Percentiles rank a stretch among this genome's conserved stretches.
Conservation (phyloP, 768 basidiomycete genomes). For the Russula griseocarnosa region DNA sequence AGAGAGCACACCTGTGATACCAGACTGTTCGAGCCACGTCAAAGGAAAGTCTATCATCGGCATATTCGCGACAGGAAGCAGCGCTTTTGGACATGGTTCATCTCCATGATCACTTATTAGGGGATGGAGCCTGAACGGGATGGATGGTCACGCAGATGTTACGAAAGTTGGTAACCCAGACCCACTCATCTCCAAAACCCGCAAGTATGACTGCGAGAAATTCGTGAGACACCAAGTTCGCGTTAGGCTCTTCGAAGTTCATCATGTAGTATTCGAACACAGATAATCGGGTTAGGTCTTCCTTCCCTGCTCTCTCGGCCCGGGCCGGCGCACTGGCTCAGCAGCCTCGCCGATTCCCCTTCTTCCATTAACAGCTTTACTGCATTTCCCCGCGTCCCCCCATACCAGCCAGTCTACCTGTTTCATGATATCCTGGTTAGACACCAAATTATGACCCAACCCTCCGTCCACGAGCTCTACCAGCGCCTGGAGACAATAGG, state of each 20-base stretch:
- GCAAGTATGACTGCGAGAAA: slow-evolving; percentile 87
- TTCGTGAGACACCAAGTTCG: slow-evolving; percentile 57
- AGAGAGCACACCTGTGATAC: slow-evolving; percentile 64
- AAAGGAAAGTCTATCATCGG: slow-evolving; percentile 83
- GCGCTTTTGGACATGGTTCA: slow-evolving; percentile 78
- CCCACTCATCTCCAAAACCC: slow-evolving; percentile 90
- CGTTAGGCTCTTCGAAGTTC: slow-evolving; percentile 56
- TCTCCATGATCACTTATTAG: slow-evolving; percentile 74
- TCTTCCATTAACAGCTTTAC: neutral
- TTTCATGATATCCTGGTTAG: slow-evolving; percentile 5
- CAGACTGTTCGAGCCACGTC: slow-evolving; percentile 83
- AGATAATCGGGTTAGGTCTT: slow-evolving; percentile 14
- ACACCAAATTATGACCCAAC: slow-evolving; percentile 41
- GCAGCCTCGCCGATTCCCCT: neutral
- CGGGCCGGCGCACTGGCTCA: neutral
- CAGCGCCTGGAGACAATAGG: slow-evolving; percentile 88
- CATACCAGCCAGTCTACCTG: neutral
- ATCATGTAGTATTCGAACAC: slow-evolving; percentile 36
- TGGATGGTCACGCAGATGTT: slow-evolving; percentile 3
- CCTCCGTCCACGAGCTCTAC: slow-evolving; percentile 74
- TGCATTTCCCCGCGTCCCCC: neutral
- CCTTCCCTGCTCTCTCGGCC: neutral
- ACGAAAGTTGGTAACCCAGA: slow-evolving; percentile 1
- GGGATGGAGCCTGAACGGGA: slow-evolving; percentile 55
- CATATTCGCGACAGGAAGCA: slow-evolving; percentile 82